Evolutionary conservation across 2,329 filamentous ascomycete genomes (phyloP), one percentile per base, ranked within the genome.

Genomic region (Monilinia laxa): DNA sequence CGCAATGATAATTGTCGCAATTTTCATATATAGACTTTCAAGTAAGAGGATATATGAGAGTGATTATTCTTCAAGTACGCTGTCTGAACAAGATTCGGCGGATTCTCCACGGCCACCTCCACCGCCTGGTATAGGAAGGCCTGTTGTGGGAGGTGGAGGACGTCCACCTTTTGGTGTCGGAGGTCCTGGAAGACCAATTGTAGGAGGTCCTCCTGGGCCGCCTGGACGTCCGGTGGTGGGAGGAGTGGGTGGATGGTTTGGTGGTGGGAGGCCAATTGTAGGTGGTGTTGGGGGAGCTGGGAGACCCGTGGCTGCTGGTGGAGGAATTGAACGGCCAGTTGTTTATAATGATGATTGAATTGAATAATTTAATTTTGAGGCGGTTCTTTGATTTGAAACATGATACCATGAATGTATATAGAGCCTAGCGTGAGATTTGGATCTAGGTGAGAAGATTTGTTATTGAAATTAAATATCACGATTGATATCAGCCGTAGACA

Each of bases 161-260:
- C 47, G 42, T 35, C 57, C 57, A 6, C 18, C 49, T 47, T 18
- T 47, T 2, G 56, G 40, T 10, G 56, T 47, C 6, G 56, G 56
- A n/a, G 56, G 56, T 2, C 7, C 56, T 16, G 56, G 40, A 31
- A 58, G 56, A 28, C 56, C 56, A 12, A 23, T 28, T 11, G 42
- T 11, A 16, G 57, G 25, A 10, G 57, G 57, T 16, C 42, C 45
- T 18, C 58, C 45, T 23, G 42, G 42, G 14, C 18, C 28, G 14
- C 18, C 28, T 23, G 57, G 57, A 28, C 45, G 12, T 18, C 57
- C 57, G 20, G 42, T 35, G 4, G 42, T 23, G 20, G 57, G 57
- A 35, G 42, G 42, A 10, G 18, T 49, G 57, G 57, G 57, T 23
- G 57, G 56, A 45, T 58, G 56, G 56, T 58, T 58, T 45, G 40